Base-by-base conservation (phyloP, 305 asterid genomes). In the Lippia alba region DNA sequence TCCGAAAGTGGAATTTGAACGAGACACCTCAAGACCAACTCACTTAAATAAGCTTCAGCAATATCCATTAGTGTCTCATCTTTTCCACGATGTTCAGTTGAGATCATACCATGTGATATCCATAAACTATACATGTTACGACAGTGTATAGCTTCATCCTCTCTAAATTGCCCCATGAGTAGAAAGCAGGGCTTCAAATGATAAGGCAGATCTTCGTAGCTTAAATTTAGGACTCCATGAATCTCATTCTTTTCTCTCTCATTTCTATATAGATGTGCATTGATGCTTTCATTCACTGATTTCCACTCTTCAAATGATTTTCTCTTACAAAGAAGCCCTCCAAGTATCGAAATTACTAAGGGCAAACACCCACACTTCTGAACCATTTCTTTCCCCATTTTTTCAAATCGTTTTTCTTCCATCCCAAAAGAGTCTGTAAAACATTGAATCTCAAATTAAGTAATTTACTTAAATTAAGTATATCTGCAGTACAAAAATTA, bases 101-200 rank as follows among this genome's bases (percentile, higher is more conserved):
- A 53, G 41, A 67, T 32, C 14, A 74, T 30, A 4, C 74, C 74
- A 60, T 67, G 60, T 3, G 74, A 69, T 16, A 67, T 74, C 79
- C 79, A 74, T 56, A 74, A 41, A 6, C 17, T 46, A 30, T 11
- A 67, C 16, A 74, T 40, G 33, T 30, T 51, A 20, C 49, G 59
- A 12, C 10, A 36, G 4, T 14, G n/a, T 39, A 67, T 62, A 18
- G 16, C 33, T 18, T 56, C 24, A 10, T 41, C 61, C 18, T 24
- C 46, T 20, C 9, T 41, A 45, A 67, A 68, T 20, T n/a, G 56
- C 7, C 74, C 79, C 48, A 68, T 18, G 30, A 61, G 61, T 5
- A 74, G 55, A 24, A 67, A 56, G 34, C 74, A 74, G 6, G 70
- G 57, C 69, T 53, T 68, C 30, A 74, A 56, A 3, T 54, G 50